Base-by-base conservation (phyloP, 2,329 filamentous ascomycete species). In the Aureobasidium sp. region DNA sequence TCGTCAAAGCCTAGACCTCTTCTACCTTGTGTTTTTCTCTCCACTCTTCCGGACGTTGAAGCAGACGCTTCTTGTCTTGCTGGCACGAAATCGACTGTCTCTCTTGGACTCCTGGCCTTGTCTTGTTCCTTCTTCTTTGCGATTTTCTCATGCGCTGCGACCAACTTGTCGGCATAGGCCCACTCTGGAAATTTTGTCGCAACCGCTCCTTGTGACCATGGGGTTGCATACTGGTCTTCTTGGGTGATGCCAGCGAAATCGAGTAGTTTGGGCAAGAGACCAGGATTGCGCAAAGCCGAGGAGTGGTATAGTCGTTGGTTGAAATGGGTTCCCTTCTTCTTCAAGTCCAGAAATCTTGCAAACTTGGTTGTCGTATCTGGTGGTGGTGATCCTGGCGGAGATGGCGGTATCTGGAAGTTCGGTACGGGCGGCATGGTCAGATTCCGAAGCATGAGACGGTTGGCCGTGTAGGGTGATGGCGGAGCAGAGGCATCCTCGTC, bases 311-410 rank as follows among this genome's bases (percentile, higher is more conserved):
- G 78, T 64, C 88, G 86, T 68, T 85, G 79, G 72, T 94, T 92
- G 79, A 93, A 93, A 74, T 94, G 90, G 17, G 86, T 80, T 5
- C 87, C 87, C 65, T 87, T 84, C 69, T 84, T 85, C 76, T 94
- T 94, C n/a, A 93, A 80, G 50, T 84, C 80, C 0, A 93, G 81
- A 67, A 94, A 93, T 63, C 85, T 84, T 65, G 84, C 81, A 67
- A 93, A 87, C 68, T 90, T 91, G 46, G 74, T 72, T 2, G 73
- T 68, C 15, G 62, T 57, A 10, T 70, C 68, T 67, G 37, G 77
- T 23, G 75, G 74, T 15, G 76, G 76, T 15, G 75, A 75, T 6
- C 83, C 83, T 0, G 87, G 86, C 1, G 89, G 89, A 4, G 89
- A 91, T 10, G 84, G 80, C 0, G 89, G 89, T 64, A 94, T 91